Evolutionary conservation across 176 grass and related monocot species (phyloP), one percentile per base, ranked within the genome.

Genomic region (Zea luxurians): DNA sequence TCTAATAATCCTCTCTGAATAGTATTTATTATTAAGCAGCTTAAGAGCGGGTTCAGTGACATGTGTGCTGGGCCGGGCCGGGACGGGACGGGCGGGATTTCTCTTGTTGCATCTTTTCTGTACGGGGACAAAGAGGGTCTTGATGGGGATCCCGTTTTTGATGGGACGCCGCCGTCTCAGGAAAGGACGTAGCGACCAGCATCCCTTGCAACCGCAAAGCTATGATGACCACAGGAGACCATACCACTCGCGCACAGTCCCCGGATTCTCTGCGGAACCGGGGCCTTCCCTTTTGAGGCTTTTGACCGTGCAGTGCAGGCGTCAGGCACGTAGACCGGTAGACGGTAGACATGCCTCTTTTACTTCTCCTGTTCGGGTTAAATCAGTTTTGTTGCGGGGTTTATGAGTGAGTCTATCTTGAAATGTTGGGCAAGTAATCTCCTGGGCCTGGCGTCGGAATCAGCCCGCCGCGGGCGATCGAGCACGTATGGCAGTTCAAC

Each of bases 91-190:
- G 43, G 58, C 17, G 50, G 38, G 73, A 73, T 78, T 73, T 41
- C 36, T 72, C 50, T 61, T 34, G 34, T 12, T 41, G 80, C 73
- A 83, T 89, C 68, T 89, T 70, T 41, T 62, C 71, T 78, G 80
- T 69, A 59, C 75, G 58, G 41, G 5, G 47, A 6, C 45, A 6
- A 71, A 76, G 77, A 59, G 69, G 49, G 3, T 49, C 4, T 49
- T 13, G 12, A 13, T 49, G 48, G 48, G 41, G 48, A 50, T 50
- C 49, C 54, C 17, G 48, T 37, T 37, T 13, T 13, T 13, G 61
- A 79, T 58, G 85, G 71, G 83, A 55, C 82, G 80, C 70, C 78
- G 84, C 81, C 89, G 86, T 77, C 85, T 85, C 50, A 64, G 76
- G 61, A 65, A 85, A 59, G 47, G 64, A 16, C 17, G 78, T 83